Conservation (phyloP, 768 basidiomycete species). For the Boletus rex-veris region DNA sequence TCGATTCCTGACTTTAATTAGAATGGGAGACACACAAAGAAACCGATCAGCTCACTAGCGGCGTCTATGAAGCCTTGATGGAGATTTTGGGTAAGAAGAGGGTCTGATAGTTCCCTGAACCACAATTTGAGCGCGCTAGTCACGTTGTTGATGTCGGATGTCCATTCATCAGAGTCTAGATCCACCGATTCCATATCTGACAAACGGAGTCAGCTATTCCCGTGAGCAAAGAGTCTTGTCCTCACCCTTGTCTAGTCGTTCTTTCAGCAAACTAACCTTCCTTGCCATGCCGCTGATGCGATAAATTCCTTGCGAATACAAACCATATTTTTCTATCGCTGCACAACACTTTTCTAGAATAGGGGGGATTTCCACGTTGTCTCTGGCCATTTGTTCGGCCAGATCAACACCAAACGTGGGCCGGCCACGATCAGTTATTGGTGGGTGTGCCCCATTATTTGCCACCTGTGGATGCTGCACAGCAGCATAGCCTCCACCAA, state of each 20-base stretch:
- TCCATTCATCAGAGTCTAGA: conserved; percentile 86
- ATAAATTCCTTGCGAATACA: conserved; percentile 86
- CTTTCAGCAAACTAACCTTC: conserved; percentile 79
- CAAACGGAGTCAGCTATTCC: conserved; percentile 20
- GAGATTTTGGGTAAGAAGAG: conserved; percentile 75
- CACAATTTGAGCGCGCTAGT: conserved; percentile 94
- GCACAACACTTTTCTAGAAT: conserved; percentile 87
- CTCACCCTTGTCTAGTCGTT: conserved; percentile 80
- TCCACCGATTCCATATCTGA: conserved; percentile 84
- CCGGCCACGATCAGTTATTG: conserved; percentile 53
- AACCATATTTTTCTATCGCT: conserved; percentile 88
- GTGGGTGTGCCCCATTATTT: conserved; percentile 29
- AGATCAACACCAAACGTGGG: conserved; percentile 95
- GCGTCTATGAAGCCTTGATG: conserved; percentile 96
- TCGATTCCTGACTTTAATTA: conserved; percentile 64
- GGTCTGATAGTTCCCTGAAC: conserved; percentile 94
- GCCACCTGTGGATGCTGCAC: conserved; percentile 23
- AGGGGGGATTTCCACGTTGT: conserved; percentile 83
- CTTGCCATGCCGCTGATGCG: conserved; percentile 89
- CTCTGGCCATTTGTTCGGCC: conserved; percentile 89
- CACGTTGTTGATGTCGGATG: conserved; percentile 92
- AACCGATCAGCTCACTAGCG: conserved; percentile 61
- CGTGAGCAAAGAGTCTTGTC: neutral
- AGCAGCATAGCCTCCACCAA: conserved; percentile 29
- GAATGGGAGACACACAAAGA: neutral